Conservation (phyloP, 805 yeast genomes). For the Candida stauntonica region DNA sequence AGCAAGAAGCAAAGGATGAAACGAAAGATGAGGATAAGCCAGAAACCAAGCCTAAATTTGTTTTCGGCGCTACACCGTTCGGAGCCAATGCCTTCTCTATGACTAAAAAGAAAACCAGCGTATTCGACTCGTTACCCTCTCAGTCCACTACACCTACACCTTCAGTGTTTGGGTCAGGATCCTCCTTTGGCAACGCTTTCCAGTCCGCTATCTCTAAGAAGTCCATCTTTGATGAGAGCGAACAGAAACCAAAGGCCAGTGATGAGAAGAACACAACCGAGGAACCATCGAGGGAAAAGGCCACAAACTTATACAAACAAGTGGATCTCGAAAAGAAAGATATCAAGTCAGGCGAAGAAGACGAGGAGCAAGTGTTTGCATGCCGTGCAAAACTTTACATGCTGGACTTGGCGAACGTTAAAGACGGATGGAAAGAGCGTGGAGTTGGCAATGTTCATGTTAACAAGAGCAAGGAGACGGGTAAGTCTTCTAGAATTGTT, state of each 20-base stretch:
- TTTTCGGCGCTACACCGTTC: constrained; percentile 53
- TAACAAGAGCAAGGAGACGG: constrained; percentile 38
- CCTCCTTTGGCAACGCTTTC: constrained; percentile 52
- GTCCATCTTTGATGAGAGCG: constrained; percentile 49
- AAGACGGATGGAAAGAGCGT: constrained; percentile 92
- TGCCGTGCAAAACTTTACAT: constrained; percentile 77
- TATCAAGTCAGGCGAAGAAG: constrained; percentile 85
- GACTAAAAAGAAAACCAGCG: constrained; percentile 28
- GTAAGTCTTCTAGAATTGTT: constrained; percentile 64
- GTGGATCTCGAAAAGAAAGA: constrained; percentile 59
- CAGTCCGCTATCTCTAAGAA: constrained; percentile 46
- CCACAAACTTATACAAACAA: constrained; percentile 42
- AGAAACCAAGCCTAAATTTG: constrained; percentile 38
- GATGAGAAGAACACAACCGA: constrained; percentile 17
- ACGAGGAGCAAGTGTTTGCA: constrained; percentile 63
- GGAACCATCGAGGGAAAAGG: constrained; percentile 20
- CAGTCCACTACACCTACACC: constrained; percentile 16
- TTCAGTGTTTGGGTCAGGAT: constrained; percentile 41
- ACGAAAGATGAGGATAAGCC: constrained; percentile 1
- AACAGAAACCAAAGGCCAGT: constrained; percentile 16
- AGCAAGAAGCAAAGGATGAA: constrained; percentile 2
- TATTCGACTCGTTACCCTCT: constrained; percentile 35
- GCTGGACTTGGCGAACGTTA: constrained; percentile 57
- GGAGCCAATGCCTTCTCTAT: constrained; percentile 38
- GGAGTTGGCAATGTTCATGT: constrained; percentile 88